phyloP scores from a whole-genome alignment of 1,139 yeast genomes.

The Torulaspora globosa region DNA sequence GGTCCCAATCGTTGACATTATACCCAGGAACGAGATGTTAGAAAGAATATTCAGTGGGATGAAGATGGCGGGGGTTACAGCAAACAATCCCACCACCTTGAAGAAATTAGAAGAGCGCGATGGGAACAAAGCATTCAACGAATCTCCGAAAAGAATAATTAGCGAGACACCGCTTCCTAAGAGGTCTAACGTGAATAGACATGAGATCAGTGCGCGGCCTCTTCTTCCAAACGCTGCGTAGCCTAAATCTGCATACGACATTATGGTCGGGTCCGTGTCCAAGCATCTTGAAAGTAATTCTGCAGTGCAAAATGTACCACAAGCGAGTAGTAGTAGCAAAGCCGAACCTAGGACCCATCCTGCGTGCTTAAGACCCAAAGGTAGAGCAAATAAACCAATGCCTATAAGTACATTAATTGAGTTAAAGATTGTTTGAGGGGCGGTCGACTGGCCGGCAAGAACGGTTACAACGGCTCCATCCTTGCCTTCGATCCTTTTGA shows the following conservation, averaged over 20 bases:
- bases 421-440: constrained; percentile 83
- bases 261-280: constrained; percentile 70
- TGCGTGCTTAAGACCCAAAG: constrained; percentile 70
- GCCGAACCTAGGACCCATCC: constrained; percentile 74
- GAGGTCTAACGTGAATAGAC: constrained; percentile 70
- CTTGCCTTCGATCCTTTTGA: constrained; percentile 63
- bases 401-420: constrained; percentile 84
- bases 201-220: constrained; percentile 62
- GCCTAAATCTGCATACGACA: constrained; percentile 86
- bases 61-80: constrained; percentile 60
- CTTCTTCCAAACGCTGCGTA: constrained; percentile 65
- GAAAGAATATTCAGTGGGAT: constrained; percentile 72
- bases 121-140: constrained; percentile 66
- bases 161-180: constrained; percentile 75
- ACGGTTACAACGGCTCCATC: constrained; percentile 74
- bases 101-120: constrained; percentile 44
- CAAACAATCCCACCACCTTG: constrained; percentile 56
- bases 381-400: constrained; percentile 77
- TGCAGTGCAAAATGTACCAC: constrained; percentile 69
- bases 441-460: constrained; percentile 79
- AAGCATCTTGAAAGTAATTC: constrained; percentile 55
- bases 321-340: constrained; percentile 53
- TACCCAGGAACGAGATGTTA: constrained; percentile 68
- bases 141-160: constrained; percentile 78
- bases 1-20: constrained; percentile 61